Conservation (phyloP, 768 basidiomycete species). For the Rossbeevera mucosa region DNA sequence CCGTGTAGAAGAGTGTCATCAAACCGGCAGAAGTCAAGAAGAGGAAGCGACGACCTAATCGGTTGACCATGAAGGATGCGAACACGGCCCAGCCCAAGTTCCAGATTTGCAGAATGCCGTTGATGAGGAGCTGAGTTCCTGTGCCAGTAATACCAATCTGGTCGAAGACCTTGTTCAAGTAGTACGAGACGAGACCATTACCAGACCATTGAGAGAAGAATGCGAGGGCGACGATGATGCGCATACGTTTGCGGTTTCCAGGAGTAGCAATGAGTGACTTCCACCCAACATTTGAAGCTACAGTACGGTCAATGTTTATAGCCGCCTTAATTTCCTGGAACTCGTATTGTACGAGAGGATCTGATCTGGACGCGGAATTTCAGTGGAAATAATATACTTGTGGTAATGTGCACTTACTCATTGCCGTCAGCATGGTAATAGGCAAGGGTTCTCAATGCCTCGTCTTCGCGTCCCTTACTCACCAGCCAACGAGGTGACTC, state of each 20-base stretch:
- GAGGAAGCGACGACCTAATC: slow-evolving; percentile 62
- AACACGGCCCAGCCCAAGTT: slow-evolving; percentile 60
- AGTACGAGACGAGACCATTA: slow-evolving; percentile 81
- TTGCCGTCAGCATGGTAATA: slow-evolving; percentile 83
- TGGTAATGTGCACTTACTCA: slow-evolving; percentile 32
- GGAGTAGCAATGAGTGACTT: slow-evolving; percentile 58
- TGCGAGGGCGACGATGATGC: slow-evolving; percentile 70
- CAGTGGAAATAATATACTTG: neutral
- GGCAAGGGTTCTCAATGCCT: slow-evolving; percentile 68
- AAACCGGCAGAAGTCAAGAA: slow-evolving; percentile 57
- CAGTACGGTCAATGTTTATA: slow-evolving; percentile 61
- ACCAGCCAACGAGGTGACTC: slow-evolving; percentile 85
- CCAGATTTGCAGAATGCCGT: slow-evolving; percentile 82
- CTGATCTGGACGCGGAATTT: slow-evolving; percentile 35
- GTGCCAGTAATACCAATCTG: slow-evolving; percentile 61
- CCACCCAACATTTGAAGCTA: slow-evolving; percentile 60
- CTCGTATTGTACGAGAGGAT: slow-evolving; percentile 68
- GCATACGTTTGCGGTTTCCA: slow-evolving; percentile 74
- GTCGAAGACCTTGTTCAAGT: slow-evolving; percentile 69
- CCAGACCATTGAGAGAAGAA: slow-evolving; percentile 88
- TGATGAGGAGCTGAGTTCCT: slow-evolving; percentile 71
- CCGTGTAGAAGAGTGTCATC: slow-evolving; percentile 63
- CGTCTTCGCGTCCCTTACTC: slow-evolving; percentile 63
- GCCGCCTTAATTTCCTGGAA: slow-evolving; percentile 79
- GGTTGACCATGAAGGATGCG: slow-evolving; percentile 61